phyloP scores from a whole-genome alignment of 805 yeast genomes.

The Yamadazyma phyllophila region DNA sequence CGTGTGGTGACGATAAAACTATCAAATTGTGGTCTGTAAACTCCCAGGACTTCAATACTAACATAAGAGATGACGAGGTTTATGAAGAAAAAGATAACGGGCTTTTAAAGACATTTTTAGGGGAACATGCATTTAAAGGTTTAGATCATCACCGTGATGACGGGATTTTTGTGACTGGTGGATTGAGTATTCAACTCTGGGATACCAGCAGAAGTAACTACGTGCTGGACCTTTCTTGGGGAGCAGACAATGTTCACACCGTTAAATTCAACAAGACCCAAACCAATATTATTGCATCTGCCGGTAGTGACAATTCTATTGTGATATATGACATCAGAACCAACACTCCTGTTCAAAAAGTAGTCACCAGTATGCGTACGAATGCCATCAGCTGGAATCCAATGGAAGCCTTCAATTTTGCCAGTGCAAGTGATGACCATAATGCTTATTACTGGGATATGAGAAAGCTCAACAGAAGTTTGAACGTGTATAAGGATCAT shows the following conservation, averaged over 20 bases:
- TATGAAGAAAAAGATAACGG: constrained; percentile 44
- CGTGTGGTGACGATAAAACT: constrained; percentile 90
- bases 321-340: constrained; percentile 90
- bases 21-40: constrained; percentile 85
- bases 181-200: constrained; percentile 90
- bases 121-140: constrained; percentile 80
- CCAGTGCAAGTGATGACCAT: constrained; percentile 91
- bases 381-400: constrained; percentile 96
- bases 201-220: constrained; percentile 79
- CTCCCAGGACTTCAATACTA: constrained; percentile 48
- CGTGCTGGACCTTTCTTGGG: constrained; percentile 83
- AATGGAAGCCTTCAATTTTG: constrained; percentile 93
- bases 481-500: constrained; percentile 90
- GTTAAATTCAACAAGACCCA: constrained; percentile 90
- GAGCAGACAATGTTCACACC: constrained; percentile 82
- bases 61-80: constrained; percentile 27
- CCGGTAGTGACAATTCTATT: constrained; percentile 82
- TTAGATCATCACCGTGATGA: constrained; percentile 83
- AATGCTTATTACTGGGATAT: constrained; percentile 94
- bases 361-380: constrained; percentile 76
- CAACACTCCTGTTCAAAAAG: constrained; percentile 87
- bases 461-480: constrained; percentile 81
- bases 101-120: constrained; percentile 72
- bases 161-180: constrained; percentile 83
- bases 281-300: constrained; percentile 81